These are phyloP conservation scores for Ophiostoma triangulosporum DNA, from an alignment of 2,329 filamentous ascomycete genomes.

Conservation along the genomic window DNA sequence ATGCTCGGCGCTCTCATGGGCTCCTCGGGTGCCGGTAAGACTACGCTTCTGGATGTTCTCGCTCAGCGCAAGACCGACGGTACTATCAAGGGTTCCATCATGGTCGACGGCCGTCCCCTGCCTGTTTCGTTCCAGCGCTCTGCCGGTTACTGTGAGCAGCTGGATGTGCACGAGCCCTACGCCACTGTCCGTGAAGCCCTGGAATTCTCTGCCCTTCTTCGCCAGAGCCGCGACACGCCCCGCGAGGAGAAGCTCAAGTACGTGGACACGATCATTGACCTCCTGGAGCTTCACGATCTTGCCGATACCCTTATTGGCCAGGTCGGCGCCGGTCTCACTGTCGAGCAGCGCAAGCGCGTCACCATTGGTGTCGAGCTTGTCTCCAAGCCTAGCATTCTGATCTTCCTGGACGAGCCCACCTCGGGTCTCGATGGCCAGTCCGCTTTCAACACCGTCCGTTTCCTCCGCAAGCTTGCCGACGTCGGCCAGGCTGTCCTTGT, in stretches of 20 bases:
- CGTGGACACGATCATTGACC: constrained; percentile 64
- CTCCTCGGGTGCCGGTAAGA: constrained; percentile 72
- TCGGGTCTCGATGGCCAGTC: constrained; percentile 56
- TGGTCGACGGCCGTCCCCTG: constrained; percentile 49
- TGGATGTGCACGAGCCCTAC: constrained; percentile 62
- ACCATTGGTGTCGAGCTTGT: constrained; percentile 50
- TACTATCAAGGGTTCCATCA: constrained; percentile 77
- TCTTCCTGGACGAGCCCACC: constrained; percentile 48
- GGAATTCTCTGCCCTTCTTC: constrained; percentile 58
- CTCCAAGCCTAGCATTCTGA: constrained; percentile 42
- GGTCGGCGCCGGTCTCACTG: constrained; percentile 29
- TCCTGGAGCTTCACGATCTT: constrained; percentile 35
- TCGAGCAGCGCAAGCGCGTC: constrained; percentile 40
- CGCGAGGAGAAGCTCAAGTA: constrained; percentile 60
- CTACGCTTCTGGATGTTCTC: constrained; percentile 69
- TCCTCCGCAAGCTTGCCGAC: constrained; percentile 51
- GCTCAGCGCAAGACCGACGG: constrained; percentile 69
- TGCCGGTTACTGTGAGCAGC: constrained; percentile 70
- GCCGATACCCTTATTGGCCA: constrained; percentile 31
- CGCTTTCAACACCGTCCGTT: constrained; percentile 51
- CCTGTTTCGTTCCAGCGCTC: constrained; percentile 78
- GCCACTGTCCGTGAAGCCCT: constrained; percentile 66
- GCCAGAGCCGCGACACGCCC: constrained; percentile 52
- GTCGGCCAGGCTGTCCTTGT: constrained; percentile 54
- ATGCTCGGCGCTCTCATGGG: constrained; percentile 72